Conservation (phyloP, 768 basidiomycete genomes). For the Lyophyllum shimeji region DNA sequence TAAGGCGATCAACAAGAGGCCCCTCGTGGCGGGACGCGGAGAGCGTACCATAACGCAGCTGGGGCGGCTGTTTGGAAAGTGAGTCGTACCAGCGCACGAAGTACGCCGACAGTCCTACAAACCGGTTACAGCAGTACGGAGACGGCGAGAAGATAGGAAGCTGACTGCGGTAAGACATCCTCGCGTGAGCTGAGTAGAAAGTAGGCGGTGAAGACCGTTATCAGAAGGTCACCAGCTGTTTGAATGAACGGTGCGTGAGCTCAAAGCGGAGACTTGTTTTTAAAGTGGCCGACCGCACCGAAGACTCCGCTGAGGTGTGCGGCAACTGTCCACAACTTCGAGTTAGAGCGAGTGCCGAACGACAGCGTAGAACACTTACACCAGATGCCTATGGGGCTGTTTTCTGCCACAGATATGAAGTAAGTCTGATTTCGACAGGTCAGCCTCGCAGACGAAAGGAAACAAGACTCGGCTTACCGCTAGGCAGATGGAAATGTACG, state of each 20-base stretch:
- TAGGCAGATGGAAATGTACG: slow-evolving; percentile 24
- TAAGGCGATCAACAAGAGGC: not conserved
- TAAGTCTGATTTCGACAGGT: slow-evolving; percentile 21
- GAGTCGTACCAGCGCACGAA: slow-evolving; percentile 28
- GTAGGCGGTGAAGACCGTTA: slow-evolving; percentile 25
- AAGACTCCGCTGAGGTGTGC: slow-evolving; percentile 26
- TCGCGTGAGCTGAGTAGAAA: slow-evolving; percentile 27
- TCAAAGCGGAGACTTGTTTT: not conserved
- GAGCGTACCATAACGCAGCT: slow-evolving; percentile 30
- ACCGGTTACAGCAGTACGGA: not conserved
- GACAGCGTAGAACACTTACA: slow-evolving; percentile 19
- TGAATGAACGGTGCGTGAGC: not conserved
- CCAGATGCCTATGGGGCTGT: slow-evolving; percentile 24
- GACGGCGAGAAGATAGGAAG: not conserved
- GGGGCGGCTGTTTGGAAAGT: slow-evolving; percentile 32
- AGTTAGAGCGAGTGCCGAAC: not conserved
- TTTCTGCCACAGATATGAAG: slow-evolving; percentile 21
- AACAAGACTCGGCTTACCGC: slow-evolving; percentile 21
- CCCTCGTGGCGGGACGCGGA: not conserved
- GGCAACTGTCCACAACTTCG: slow-evolving; percentile 21
- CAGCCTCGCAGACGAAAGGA: not conserved
- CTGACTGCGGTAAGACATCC: slow-evolving; percentile 29
- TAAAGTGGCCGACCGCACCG: slow-evolving; percentile 13
- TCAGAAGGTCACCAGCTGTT: slow-evolving; percentile 29
- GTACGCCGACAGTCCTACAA: slow-evolving; percentile 24